Conservation (phyloP, 257 asterid species). For the Anisodus acutangulus region DNA sequence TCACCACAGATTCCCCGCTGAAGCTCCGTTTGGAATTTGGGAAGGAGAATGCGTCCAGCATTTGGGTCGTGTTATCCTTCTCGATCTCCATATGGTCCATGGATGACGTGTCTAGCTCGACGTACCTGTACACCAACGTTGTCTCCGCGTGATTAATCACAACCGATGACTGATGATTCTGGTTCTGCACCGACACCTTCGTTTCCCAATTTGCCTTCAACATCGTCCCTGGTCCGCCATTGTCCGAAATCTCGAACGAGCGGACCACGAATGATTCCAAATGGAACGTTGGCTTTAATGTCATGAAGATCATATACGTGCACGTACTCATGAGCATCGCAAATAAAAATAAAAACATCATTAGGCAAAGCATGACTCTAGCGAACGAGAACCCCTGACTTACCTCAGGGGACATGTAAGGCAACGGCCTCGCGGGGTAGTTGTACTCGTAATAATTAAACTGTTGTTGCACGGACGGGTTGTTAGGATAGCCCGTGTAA, state of each 20-base stretch:
- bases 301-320: neutral
- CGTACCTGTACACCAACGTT: neutral
- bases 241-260: neutral
- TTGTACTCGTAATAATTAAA: neutral
- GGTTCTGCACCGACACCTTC: neutral
- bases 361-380: neutral
- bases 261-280: neutral
- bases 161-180: neutral
- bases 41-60: neutral
- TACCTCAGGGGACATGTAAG: neutral
- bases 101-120: neutral
- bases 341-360: neutral
- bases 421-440: constrained; percentile 6
- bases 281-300: neutral
- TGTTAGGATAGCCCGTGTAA: neutral
- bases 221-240: neutral
- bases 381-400: neutral
- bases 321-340: neutral
- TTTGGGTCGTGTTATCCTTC: neutral
- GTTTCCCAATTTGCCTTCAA: constrained; percentile 6
- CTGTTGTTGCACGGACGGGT: neutral
- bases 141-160: neutral
- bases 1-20: neutral
- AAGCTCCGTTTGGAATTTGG: neutral
- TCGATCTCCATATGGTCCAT: neutral